phyloP scores from a whole-genome alignment of 2,329 filamentous ascomycete species.

The Fusarium phyllophilum region DNA sequence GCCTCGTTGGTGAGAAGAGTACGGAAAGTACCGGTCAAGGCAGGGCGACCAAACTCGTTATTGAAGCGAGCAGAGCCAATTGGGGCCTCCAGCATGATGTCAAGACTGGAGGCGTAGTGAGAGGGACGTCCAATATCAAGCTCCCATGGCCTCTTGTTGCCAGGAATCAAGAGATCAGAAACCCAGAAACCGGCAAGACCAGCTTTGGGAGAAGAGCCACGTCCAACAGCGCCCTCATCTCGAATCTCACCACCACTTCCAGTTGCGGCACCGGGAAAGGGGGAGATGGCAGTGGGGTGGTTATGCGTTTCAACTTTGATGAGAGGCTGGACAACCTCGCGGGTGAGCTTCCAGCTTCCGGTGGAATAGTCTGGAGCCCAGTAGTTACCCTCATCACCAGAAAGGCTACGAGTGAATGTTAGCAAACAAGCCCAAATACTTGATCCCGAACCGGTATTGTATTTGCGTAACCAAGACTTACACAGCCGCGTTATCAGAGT shows the following conservation, averaged over 20 bases:
- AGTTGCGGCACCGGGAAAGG: constrained; percentile 91
- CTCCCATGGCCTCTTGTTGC: constrained; percentile 87
- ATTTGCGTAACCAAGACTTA: constrained; percentile 34
- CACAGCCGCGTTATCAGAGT: constrained; percentile 98
- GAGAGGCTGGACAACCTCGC: constrained; percentile 87
- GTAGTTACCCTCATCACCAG: constrained; percentile 57
- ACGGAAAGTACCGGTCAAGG: constrained; percentile 88
- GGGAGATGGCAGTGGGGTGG: constrained; percentile 94
- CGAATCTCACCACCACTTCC: constrained; percentile 95
- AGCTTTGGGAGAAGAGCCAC: constrained; percentile 92
- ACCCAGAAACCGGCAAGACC: constrained; percentile 94
- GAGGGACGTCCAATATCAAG: constrained; percentile 86
- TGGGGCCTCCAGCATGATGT: constrained; percentile 97
- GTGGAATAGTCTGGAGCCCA: constrained; percentile 91
- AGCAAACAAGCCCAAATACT: neutral
- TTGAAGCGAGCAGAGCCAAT: constrained; percentile 96
- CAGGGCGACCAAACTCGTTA: constrained; percentile 95
- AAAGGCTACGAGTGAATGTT: constrained; percentile 36
- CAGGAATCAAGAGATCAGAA: constrained; percentile 91
- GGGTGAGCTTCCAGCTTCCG: constrained; percentile 86
- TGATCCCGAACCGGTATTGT: neutral
- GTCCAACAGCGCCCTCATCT: constrained; percentile 93
- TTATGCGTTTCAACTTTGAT: constrained; percentile 99
- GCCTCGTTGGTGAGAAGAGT: constrained; percentile 77
- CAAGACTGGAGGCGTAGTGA: constrained; percentile 92